These are phyloP conservation scores for Tetrapyrgos nigripes DNA, from an alignment of 1,284 basidiomycete genomes.

Conservation along the genomic window DNA sequence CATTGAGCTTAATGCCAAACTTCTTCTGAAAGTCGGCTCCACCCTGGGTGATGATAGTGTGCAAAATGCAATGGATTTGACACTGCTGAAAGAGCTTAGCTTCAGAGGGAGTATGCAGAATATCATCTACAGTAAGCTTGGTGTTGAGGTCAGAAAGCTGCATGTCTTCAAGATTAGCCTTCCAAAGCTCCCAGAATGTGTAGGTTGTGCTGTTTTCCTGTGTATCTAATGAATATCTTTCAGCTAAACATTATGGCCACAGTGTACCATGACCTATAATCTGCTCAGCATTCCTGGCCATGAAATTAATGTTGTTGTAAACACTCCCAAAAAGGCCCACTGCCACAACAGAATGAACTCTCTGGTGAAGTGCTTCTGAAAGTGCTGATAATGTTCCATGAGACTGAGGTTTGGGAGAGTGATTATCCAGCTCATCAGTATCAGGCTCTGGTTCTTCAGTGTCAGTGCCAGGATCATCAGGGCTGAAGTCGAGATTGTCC, in stretches of 20 bases:
- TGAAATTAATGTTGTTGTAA: no score
- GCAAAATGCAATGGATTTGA: constrained; percentile 35
- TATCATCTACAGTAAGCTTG: no score
- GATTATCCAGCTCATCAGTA: no score
- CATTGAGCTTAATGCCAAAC: constrained; percentile 28
- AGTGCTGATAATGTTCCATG: constrained; percentile 27
- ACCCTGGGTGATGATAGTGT: constrained; percentile 36
- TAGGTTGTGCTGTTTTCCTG: constrained; percentile 38
- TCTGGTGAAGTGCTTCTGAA: constrained; percentile 23
- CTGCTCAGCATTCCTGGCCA: constrained; percentile 41
- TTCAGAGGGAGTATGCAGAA: constrained; percentile 27
- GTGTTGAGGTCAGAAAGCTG: no score
- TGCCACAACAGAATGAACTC: constrained; percentile 23
- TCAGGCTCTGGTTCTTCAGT: no score
- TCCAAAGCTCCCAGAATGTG: constrained; percentile 28
- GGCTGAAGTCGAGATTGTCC: no score
- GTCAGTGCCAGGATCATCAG: no score
- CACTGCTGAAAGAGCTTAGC: constrained; percentile 17
- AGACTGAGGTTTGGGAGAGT: no score
- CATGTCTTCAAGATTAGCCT: constrained; percentile 26
- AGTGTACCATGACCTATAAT: constrained; percentile 34
- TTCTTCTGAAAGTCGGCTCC: constrained; percentile 29
- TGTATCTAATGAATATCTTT: constrained; percentile 21
- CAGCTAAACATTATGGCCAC: no score
- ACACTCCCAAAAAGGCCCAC: constrained; percentile 21